phyloP scores from a whole-genome alignment of 768 basidiomycete species.

The Hygrophorus pudorinus region DNA sequence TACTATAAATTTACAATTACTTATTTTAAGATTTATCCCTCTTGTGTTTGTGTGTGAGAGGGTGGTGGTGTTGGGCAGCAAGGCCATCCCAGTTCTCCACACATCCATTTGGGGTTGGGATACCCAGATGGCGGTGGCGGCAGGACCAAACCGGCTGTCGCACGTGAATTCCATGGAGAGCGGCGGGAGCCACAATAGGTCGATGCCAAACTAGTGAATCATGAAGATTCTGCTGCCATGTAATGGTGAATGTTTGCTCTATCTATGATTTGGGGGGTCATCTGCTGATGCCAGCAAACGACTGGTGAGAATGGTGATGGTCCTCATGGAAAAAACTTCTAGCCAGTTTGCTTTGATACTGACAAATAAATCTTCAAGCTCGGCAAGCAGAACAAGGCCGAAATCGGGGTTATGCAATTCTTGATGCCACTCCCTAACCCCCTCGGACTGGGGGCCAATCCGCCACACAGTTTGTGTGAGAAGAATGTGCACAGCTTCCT shows the following conservation, averaged over 20 bases:
- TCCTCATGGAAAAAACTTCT: slow-evolving; percentile 21
- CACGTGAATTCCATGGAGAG: too few relatives aligned
- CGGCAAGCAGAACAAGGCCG: slow-evolving; percentile 23
- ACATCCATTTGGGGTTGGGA: too few relatives aligned
- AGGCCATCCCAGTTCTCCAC: too few relatives aligned
- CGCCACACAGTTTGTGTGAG: slow-evolving; percentile 36
- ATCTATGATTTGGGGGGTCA: slow-evolving; percentile 6
- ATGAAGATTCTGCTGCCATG: slow-evolving; percentile 1
- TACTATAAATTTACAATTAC: too few relatives aligned
- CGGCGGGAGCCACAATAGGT: neutral
- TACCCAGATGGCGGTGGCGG: too few relatives aligned
- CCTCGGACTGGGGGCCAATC: slow-evolving; percentile 20
- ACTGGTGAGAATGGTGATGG: slow-evolving; percentile 21
- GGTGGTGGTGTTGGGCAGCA: too few relatives aligned
- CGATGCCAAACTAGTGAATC: slow-evolving; percentile 8
- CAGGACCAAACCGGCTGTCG: too few relatives aligned
- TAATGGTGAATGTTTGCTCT: slow-evolving; percentile 9
- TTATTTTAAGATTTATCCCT: too few relatives aligned
- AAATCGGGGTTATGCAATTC: slow-evolving; percentile 25
- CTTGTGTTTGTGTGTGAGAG: too few relatives aligned
- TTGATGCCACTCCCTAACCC: slow-evolving; percentile 27
- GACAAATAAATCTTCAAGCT: slow-evolving; percentile 24
- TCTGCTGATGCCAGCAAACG: slow-evolving; percentile 25
- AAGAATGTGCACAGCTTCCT: slow-evolving; percentile 30
- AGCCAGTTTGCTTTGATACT: slow-evolving; percentile 33